These are phyloP conservation scores for Mallotus japonicus DNA, from an alignment of 441 rosid species.

Conservation along the genomic window DNA sequence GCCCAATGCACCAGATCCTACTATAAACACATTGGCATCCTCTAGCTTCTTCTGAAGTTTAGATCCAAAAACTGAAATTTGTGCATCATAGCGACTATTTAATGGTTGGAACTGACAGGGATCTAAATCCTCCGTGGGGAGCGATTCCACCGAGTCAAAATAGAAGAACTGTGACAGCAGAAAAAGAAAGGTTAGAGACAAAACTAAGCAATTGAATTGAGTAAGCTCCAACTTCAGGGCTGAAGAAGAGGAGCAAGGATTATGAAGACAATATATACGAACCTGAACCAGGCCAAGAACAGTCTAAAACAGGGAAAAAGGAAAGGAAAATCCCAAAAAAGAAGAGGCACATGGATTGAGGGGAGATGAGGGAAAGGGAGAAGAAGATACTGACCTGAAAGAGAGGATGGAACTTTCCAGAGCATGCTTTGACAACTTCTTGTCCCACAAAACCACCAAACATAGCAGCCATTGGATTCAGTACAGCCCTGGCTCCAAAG, in stretches of 20 bases:
- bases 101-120: slow-evolving; percentile 55
- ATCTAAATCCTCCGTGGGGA: slow-evolving; percentile 63
- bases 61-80: slow-evolving; percentile 87
- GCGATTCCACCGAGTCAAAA: slow-evolving; percentile 90
- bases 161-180: slow-evolving; percentile 68
- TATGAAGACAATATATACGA: background rate
- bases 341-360: background rate
- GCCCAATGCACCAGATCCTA: slow-evolving; percentile 94
- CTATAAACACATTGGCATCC: slow-evolving; percentile 70
- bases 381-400: slow-evolving; percentile 54
- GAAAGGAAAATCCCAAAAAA: background rate
- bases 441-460: slow-evolving; percentile 96
- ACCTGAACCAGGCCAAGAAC: background rate
- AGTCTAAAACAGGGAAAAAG: background rate
- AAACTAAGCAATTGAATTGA: background rate
- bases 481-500: slow-evolving; percentile 86
- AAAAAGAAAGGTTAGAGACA: slow-evolving; percentile 12
- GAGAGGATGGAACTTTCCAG: slow-evolving; percentile 93
- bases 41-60: slow-evolving; percentile 86
- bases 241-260: background rate
- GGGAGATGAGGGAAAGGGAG: background rate
- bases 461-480: slow-evolving; percentile 98
- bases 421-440: slow-evolving; percentile 94
- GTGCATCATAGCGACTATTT: slow-evolving; percentile 83
- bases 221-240: background rate